Base-by-base conservation (phyloP, 805 yeast species). In the Yamadazyma tumulicola region DNA sequence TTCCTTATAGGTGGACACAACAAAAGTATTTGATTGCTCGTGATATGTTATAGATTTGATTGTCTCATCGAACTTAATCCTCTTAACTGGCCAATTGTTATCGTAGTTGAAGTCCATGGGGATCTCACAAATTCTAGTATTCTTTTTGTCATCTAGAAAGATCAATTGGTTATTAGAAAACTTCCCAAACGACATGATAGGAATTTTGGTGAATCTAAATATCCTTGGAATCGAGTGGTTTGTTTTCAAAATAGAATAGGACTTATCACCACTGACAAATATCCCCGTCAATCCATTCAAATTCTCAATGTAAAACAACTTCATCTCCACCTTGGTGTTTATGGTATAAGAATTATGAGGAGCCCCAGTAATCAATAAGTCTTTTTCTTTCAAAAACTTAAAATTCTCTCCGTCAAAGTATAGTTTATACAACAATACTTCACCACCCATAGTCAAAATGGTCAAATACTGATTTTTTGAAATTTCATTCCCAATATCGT, bases 401-500 rank as follows among this genome's bases (percentile, higher is more conserved):
- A 54, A 70, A 41, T 58, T 63, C 17, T 56, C 69, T 12, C 73
- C 72, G 46, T 69, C 76, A 40, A 64, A 63, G 41, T 59, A 76
- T 22, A 79, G 61, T 46, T 77, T 78, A 54, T 87, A 88, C 32
- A 84, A 61, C 22, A 77, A 63, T 2, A 87, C 62, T 53, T 86
- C 93, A 47, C 94, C 95, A 34, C 94, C 93, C 51, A 79, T 75
- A 0, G 95, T 87, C 32, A 86, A 59, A 6, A 85, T 66, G 0
- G 87, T 70, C 38, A 88, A 55, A 52, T 78, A 78, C 46, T 84
- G 88, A 31, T 79, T 81, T 28, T 72, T 67, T 5, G 48, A 31
- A 21, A 53, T 45, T 6, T 59, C 53, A 47, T 82, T 85, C 4
- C 96, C 96, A 19, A 87, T 50, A 29, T 72, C 73, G 29, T 77